Evolutionary conservation across 108 stramenopile species (phyloP), one percentile per base, ranked within the genome.

Genomic region (Cyclostephanos invisitatus): DNA sequence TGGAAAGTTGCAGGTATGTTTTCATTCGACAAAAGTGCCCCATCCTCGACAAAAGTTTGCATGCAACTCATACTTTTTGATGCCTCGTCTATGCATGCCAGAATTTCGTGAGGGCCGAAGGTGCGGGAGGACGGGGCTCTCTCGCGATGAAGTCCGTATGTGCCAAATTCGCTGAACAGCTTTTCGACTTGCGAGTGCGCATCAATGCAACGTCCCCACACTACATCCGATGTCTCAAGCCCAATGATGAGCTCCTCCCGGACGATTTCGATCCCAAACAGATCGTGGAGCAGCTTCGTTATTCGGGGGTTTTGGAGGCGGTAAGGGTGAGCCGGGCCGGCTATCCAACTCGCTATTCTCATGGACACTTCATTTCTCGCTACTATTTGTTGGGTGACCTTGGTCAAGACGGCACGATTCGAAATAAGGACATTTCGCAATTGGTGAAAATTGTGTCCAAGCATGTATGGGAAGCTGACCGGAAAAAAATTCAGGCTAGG

Each of bases 231-330:
- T 96, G 94, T 68, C 86, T 96, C 73, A 96, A 96, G 75, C 91
- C 94, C 10, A 96, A 93, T 73, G 77, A 89, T 14, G 73, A 84
- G 2, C 90, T 93, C 64, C 57, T 83, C 44, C 93, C 96, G 15
- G 72, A 77, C 29, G 81, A 86, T 42, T 94, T 98, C 84, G 89
- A 96, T 51, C 89, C 84, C 27, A 59, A 82, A 36, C 88, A 92
- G 64, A 89, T 95, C 25, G 84, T 96, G 32, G 92, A 95, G 50
- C 98, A 99, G 72, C 89, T 99, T 22, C 89, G 97, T 49, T 99
- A 96, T 70, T 94, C 95, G n/a, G 97, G 98, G 58, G 96, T 99
- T 29, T 85, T 98, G 38, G 97, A 96, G 54, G 97, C 97, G 36
- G 89, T 94, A 9, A 87, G 73, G 46, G 75, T 71, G 18, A 51